Conservation (phyloP, 306 rosid genomes). For the Datisca glomerata region DNA sequence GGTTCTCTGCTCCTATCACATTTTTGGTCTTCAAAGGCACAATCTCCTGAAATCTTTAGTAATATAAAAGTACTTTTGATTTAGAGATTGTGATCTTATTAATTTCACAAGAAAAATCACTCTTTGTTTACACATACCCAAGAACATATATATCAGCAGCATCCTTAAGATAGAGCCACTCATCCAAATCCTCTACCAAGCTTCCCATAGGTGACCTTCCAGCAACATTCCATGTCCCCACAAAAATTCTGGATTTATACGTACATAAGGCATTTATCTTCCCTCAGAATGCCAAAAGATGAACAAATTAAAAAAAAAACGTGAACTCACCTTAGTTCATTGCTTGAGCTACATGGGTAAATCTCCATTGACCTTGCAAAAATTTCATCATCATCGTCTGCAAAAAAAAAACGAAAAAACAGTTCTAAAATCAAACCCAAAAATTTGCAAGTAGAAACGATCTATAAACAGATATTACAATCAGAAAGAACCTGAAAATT, state of each 20-base stretch:
- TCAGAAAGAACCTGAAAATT: conserved; percentile 41
- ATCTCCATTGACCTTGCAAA: conserved; percentile 33
- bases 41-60: conserved; percentile 69
- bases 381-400: conserved; percentile 31
- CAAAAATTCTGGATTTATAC: conserved; percentile 49
- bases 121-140: conserved; percentile 73
- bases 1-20: conserved; percentile 82
- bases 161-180: conserved; percentile 75
- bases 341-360: conserved; percentile 51
- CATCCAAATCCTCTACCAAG: conserved; percentile 77
- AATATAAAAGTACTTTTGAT: neutral
- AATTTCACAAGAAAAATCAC: neutral
- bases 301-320: conserved; percentile 2
- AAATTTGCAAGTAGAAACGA: neutral
- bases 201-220: conserved; percentile 77
- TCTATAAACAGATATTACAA: neutral
- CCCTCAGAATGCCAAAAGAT: too few relatives aligned
- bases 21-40: conserved; percentile 70
- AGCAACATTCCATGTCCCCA: conserved; percentile 94
- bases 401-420: too few relatives aligned
- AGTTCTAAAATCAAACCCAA: neutral
- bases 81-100: neutral
- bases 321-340: conserved; percentile 49
- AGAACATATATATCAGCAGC: conserved; percentile 84
- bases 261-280: neutral